phyloP scores from a whole-genome alignment of 768 basidiomycete species.

The Tylopilus cervinicoccineus region DNA sequence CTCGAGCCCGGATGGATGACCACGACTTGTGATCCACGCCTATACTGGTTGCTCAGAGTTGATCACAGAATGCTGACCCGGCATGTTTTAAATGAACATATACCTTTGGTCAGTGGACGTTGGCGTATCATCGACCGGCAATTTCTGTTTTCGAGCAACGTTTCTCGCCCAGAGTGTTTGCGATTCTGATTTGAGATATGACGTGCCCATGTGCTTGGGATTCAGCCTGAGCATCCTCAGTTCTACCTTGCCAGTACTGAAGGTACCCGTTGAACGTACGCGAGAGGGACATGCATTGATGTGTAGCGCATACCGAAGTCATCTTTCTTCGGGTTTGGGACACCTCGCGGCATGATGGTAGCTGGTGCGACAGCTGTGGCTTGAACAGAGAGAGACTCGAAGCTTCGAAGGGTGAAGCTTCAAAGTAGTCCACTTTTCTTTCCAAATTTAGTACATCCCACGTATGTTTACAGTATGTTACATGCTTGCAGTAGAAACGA shows the following conservation, averaged over 20 bases:
- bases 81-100: conserved; percentile 4
- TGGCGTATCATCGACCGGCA: conserved; percentile 36
- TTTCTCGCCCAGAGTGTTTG: conserved; percentile 76
- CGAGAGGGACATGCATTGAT: conserved; percentile 73
- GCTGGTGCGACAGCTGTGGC: background rate
- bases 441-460: conserved; percentile 13
- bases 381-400: no score
- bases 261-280: conserved; percentile 43
- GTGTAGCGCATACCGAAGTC: conserved; percentile 82
- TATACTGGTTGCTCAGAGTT: conserved; percentile 34
- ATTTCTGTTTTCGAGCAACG: conserved; percentile 49
- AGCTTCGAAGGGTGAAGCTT: background rate
- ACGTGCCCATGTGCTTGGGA: conserved; percentile 74
- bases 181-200: conserved; percentile 72
- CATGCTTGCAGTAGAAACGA: conserved; percentile 17
- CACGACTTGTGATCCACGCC: conserved; percentile 75
- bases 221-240: conserved; percentile 49
- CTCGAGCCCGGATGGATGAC: conserved; percentile 81
- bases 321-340: conserved; percentile 76
- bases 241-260: background rate
- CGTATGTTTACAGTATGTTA: no score
- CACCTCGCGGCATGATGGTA: conserved; percentile 70
- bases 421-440: background rate
- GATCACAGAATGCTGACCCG: conserved; percentile 15
- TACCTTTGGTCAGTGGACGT: conserved; percentile 47